phyloP scores from a whole-genome alignment of 805 yeast genomes.

The Zygosaccharomyces gambellarensis region DNA sequence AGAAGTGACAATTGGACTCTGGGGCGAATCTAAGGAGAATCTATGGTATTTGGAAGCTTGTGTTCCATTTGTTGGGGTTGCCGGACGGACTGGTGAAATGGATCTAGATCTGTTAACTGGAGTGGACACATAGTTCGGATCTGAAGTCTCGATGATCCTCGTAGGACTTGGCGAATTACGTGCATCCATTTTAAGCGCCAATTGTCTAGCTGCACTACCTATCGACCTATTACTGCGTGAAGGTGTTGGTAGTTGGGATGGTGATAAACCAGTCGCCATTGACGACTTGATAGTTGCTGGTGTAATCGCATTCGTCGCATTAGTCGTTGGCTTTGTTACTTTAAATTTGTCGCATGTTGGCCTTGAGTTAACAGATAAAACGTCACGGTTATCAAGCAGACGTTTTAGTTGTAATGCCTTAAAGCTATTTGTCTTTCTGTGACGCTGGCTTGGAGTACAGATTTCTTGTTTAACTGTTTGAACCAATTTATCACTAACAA shows the following conservation, averaged over 20 bases:
- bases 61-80: constrained; percentile 13
- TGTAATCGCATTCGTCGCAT: constrained; percentile 3
- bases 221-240: constrained; percentile 9
- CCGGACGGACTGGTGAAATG: constrained; percentile 15
- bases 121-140: not conserved
- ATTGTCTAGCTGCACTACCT: constrained; percentile 17
- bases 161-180: constrained; percentile 6
- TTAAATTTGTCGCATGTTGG: constrained; percentile 12
- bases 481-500: constrained; percentile 28
- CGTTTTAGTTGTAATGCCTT: constrained; percentile 35
- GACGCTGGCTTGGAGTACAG: constrained; percentile 11
- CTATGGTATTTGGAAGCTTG: constrained; percentile 20
- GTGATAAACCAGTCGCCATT: not conserved
- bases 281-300: constrained; percentile 2
- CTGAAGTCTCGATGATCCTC: constrained; percentile 1
- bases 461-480: constrained; percentile 27
- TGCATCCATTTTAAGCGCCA: constrained; percentile 16
- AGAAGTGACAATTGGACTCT: constrained; percentile 13
- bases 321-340: constrained; percentile 6
- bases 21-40: constrained; percentile 22
- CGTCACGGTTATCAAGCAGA: constrained; percentile 29
- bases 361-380: constrained; percentile 26
- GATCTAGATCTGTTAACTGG: constrained; percentile 13
- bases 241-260: constrained; percentile 3
- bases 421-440: constrained; percentile 35